Base-by-base conservation (phyloP, 2,329 filamentous ascomycete species). In the Myriosclerotinia curreyana region DNA sequence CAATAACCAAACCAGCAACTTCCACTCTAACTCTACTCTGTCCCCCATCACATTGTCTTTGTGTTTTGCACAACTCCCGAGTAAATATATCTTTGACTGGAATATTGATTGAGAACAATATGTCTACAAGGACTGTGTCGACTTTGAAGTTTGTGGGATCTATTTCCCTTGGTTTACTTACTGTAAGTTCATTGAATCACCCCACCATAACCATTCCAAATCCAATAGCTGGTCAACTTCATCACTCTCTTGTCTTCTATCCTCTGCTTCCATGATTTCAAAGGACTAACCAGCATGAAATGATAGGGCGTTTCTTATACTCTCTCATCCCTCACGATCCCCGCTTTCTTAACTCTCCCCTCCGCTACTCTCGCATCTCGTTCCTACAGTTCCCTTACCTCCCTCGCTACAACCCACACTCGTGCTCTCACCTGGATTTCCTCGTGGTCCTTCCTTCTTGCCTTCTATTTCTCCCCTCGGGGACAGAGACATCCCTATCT, bases 141-240 rank as follows among this genome's bases (percentile, higher is more conserved):
- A 79, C 89, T 76, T 86, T 90, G 79, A 97, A 98, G 80, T 96
- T 97, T 76, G 89, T 97, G 70, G 94, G 94, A 74, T 96, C 92
- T 60, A 85, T 96, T 70, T 94, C 90, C 72, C 83, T 97, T 65
- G 94, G 94, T 68, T 83, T 97, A 64, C 79, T 96, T 76, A 96
- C 92, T 66, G 92, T 96, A 84, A 81, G 66, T 62, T n/a, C 2
- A 17, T 42, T 55, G n/a, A n/a, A 50, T 42, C 52, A 62, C 64
- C 59, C 66, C 66, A 69, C 69, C 51, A 66, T 49, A 15, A 34
- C 59, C 52, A 54, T 52, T 60, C 40, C 56, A 38, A 28, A 22
- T 8, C n/a, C 17, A 8, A 48, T n/a, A 48, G 42, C 31, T 59
- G 20, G 42, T 48, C 12, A 25, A 36, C 14, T 22, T 34, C 2